phyloP scores from a whole-genome alignment of 164 flowering plant genomes.

The Amborella trichopoda region DNA sequence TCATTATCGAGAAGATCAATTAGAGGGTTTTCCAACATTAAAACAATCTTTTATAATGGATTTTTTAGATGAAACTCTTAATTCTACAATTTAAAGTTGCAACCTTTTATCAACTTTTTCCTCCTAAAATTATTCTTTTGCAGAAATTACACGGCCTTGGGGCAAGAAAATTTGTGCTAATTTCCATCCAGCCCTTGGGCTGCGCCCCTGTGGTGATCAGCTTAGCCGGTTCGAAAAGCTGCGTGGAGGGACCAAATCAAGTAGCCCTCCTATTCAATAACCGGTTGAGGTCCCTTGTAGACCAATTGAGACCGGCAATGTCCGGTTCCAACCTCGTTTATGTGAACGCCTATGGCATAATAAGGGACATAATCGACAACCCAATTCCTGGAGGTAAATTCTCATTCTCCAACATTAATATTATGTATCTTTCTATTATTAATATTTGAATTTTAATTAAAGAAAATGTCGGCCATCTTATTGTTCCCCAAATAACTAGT shows the following conservation, averaged over 20 bases:
- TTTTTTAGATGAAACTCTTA: too few species aligned
- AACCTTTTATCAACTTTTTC: too few species aligned
- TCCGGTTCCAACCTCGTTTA: slow-evolving; percentile 35
- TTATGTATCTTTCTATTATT: too few species aligned
- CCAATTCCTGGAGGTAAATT: slow-evolving; percentile 34
- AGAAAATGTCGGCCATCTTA: too few species aligned
- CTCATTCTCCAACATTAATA: neutral
- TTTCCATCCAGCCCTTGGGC: slow-evolving; percentile 42
- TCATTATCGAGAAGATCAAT: too few species aligned
- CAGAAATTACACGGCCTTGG: slow-evolving; percentile 52
- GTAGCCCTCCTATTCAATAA: slow-evolving; percentile 41
- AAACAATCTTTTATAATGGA: too few species aligned
- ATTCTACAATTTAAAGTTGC: too few species aligned
- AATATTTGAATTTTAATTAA: too few species aligned
- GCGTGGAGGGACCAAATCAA: slow-evolving; percentile 21
- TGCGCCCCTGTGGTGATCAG: slow-evolving; percentile 29
- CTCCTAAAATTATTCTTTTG: too few species aligned
- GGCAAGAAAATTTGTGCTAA: slow-evolving; percentile 44
- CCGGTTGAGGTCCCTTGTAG: slow-evolving; percentile 23
- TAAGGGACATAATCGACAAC: slow-evolving; percentile 24
- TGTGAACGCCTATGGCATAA: slow-evolving; percentile 36
- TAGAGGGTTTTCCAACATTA: too few species aligned
- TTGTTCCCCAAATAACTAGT: too few species aligned
- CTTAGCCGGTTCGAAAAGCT: slow-evolving; percentile 2
- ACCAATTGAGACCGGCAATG: slow-evolving; percentile 21